These are phyloP conservation scores for Graphiopsis chlorocephala DNA, from an alignment of 2,329 filamentous ascomycete genomes.

Conservation along the genomic window DNA sequence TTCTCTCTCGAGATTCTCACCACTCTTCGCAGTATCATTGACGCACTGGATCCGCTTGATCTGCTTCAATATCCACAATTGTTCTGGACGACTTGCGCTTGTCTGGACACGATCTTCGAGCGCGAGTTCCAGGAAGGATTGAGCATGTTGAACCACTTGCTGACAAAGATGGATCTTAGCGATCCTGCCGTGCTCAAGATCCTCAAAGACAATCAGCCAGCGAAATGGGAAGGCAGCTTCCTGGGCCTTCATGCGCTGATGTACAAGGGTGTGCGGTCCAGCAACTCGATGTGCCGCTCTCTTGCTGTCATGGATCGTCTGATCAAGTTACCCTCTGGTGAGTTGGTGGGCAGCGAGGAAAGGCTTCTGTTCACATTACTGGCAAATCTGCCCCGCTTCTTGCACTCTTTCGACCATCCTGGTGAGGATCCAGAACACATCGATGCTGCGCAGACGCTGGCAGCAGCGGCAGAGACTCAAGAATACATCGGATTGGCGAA, in stretches of 20 bases:
- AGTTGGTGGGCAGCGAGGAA: conserved; percentile 76
- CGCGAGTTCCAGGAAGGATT: conserved; percentile 88
- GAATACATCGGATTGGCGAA: conserved; percentile 65
- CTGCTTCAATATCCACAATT: conserved; percentile 88
- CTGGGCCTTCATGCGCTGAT: conserved; percentile 81
- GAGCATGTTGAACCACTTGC: conserved; percentile 82
- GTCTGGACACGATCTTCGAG: conserved; percentile 94
- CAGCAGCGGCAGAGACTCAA: conserved; percentile 70
- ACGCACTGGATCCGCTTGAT: conserved; percentile 74
- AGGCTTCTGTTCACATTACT: conserved; percentile 82
- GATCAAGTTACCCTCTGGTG: conserved; percentile 72
- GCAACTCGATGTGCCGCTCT: conserved; percentile 73
- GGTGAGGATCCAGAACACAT: conserved; percentile 55
- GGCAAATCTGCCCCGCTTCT: conserved; percentile 84
- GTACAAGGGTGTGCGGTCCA: conserved; percentile 90
- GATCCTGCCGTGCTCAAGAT: conserved; percentile 66
- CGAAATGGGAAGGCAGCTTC: conserved; percentile 84
- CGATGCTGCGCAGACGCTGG: conserved; percentile 66
- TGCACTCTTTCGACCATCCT: conserved; percentile 71
- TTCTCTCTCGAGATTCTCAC: conserved; percentile 98
- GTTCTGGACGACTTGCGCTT: conserved; percentile 97
- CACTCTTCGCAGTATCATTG: conserved; percentile 86
- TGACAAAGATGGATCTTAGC: conserved; percentile 79
- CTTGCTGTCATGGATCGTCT: conserved; percentile 75
- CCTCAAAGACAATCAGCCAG: conserved; percentile 74